phyloP scores from a whole-genome alignment of 192 early-diverging fungal species.

The Coemansia sp. region DNA sequence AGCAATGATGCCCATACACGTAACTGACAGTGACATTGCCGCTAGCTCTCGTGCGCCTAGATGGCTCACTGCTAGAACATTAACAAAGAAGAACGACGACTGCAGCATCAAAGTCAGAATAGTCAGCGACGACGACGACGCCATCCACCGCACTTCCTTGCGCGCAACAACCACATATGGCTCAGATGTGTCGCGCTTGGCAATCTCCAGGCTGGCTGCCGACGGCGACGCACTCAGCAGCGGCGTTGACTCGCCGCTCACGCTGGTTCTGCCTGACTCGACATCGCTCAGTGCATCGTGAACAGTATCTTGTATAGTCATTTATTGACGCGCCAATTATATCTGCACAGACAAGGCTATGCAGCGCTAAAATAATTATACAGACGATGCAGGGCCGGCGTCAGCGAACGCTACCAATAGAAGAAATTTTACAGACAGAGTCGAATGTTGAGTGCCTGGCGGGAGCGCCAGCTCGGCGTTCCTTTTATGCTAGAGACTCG shows the following conservation, averaged over 20 bases:
- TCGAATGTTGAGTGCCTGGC: not conserved
- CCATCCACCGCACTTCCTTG: conserved; percentile 33
- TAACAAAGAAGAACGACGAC: conserved; percentile 62
- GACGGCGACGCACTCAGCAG: conserved; percentile 42
- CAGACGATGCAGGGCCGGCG: not conserved
- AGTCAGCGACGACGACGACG: conserved; percentile 33
- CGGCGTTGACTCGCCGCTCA: conserved; percentile 7
- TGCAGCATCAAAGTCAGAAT: conserved; percentile 53
- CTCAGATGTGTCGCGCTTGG: conserved; percentile 35
- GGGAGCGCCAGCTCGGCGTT: not conserved
- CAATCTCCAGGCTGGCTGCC: conserved; percentile 27
- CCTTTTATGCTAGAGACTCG: not conserved
- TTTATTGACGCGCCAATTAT: not conserved
- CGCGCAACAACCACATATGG: conserved; percentile 21
- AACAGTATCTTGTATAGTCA: conserved; percentile 10
- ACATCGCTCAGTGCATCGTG: conserved; percentile 7
- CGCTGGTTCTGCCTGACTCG: conserved; percentile 13
- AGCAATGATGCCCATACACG: conserved; percentile 43
- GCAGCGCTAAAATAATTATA: not conserved
- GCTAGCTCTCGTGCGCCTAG: conserved; percentile 60
- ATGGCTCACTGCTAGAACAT: conserved; percentile 63
- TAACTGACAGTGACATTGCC: conserved; percentile 62
- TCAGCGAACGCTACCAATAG: not conserved
- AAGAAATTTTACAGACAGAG: not conserved
- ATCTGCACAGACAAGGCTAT: not conserved